A percentile compares a stretch with the other conserved stretches of the same genome.
Conservation (phyloP, 805 yeast species). For the Suhomyces sp. region DNA sequence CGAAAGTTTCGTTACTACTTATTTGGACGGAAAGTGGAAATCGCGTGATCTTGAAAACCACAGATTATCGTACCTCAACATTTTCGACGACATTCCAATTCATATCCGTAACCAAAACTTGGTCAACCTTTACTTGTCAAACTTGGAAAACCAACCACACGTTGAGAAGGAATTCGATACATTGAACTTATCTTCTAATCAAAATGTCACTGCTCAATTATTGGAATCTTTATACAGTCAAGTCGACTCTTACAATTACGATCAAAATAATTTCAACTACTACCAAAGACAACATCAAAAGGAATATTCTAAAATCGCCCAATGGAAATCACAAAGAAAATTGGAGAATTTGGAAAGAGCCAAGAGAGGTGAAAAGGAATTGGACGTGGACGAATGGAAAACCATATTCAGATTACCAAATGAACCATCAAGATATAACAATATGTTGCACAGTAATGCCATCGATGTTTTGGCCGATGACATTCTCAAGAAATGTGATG, state of each 20-base stretch:
- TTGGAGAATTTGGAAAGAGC: conserved; percentile 63
- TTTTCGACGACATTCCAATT: conserved; percentile 72
- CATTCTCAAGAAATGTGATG: conserved; percentile 67
- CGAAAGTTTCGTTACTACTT: conserved; percentile 55
- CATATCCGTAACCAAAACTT: conserved; percentile 66
- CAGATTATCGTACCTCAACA: conserved; percentile 61
- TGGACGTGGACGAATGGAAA: conserved; percentile 62
- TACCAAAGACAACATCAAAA: conserved; percentile 74
- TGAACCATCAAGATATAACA: conserved; percentile 75
- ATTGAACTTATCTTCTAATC: conserved; percentile 44
- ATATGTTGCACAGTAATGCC: conserved; percentile 64
- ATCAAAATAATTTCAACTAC: conserved; percentile 76
- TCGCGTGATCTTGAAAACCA: conserved; percentile 60
- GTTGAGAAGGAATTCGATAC: conserved; percentile 32
- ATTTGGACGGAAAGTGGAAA: conserved; percentile 60
- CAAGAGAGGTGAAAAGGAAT: conserved; percentile 53
- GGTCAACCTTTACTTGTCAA: conserved; percentile 52
- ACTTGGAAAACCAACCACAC: conserved; percentile 18
- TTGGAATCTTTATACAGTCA: conserved; percentile 67
- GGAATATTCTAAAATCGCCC: conserved; percentile 66
- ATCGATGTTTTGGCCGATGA: conserved; percentile 70
- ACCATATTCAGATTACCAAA: conserved; percentile 62
- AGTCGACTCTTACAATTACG: conserved; percentile 73
- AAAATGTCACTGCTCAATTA: conserved; percentile 44
- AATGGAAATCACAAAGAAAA: conserved; percentile 72